Evolutionary conservation across 768 basidiomycete species (phyloP), one percentile per base, ranked within the genome.

Genomic region (Termitomyces bulborhizus): DNA sequence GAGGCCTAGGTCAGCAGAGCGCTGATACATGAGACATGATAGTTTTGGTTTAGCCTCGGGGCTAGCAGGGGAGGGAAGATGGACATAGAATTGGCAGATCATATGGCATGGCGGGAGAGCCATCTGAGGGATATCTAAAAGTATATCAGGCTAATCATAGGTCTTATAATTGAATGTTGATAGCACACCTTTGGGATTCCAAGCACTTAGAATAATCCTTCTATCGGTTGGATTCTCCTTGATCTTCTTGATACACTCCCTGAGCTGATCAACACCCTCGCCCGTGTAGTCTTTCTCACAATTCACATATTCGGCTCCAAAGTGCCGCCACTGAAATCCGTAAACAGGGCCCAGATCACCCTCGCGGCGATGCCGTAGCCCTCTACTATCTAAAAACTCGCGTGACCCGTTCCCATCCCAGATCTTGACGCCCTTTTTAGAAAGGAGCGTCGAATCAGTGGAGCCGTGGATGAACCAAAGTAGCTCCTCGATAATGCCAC

Each of bases 1-100:
- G 39, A 99, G 90, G 1, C 96, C 96, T 7, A 98, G 82, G 68
- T 99, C 96, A 16, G 95, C 95, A 12, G 96, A 98, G 46, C 97
- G 90, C 66, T 98, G 96, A 74, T 87, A 98, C 93, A 98, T 94
- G 44, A 96, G 79, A 69, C 95, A 98, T 8, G 93, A 95, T 16
- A 98, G 85, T 54, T 81, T 81, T 8, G 86, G 87, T 60, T 82
- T 85, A 16, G 74, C 66, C 1, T 69, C 62, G 1, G 83, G 76
- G 16, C 76, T 63, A 13, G 70, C 62, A 0, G 76, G 60, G 3
- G 83, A 71, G 0, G 96, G 90, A 36, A 96, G 85, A 65, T 93
- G 88, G 36, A 99, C 96, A 75, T 93, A 98, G 79, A 99, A 99
- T 68, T 99, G 97, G 73, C 94, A 98, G 71, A 98, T 87, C 84